phyloP scores from a whole-genome alignment of 2,329 filamentous ascomycete genomes.

The Beauveria medogensis region DNA sequence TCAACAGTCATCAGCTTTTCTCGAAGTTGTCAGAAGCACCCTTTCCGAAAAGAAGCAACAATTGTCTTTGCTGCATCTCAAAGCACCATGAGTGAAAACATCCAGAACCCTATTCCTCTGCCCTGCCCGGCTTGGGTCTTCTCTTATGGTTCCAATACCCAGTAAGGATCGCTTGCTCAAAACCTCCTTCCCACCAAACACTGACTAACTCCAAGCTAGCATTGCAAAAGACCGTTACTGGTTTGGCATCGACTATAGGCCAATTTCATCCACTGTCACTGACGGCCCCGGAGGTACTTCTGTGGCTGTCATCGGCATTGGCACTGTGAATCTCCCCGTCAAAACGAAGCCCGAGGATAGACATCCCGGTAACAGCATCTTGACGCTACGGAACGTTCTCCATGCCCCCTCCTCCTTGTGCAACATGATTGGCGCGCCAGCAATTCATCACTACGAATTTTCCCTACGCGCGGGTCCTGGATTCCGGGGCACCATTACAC shows the following conservation, averaged over 20 bases:
- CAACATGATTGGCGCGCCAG: constrained; percentile 6
- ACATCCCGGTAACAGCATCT: neutral
- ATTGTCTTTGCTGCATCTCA: too few species aligned
- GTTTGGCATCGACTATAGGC: neutral
- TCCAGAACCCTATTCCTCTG: neutral
- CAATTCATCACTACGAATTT: too few species aligned
- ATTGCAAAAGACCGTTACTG: neutral
- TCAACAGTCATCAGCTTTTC: too few species aligned
- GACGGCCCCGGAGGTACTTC: too few species aligned
- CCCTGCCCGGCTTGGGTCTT: neutral
- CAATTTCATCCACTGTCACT: neutral
- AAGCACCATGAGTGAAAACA: too few species aligned
- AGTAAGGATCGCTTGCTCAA: neutral
- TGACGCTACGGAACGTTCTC: constrained; percentile 7
- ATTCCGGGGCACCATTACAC: neutral
- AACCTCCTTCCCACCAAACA: too few species aligned
- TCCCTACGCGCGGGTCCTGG: too few species aligned
- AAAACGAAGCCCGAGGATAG: neutral
- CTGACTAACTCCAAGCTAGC: neutral
- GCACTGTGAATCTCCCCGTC: neutral
- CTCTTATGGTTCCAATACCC: neutral
- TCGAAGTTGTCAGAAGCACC: too few species aligned
- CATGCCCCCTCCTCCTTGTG: constrained; percentile 1
- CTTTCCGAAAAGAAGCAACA: too few species aligned
- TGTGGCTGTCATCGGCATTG: neutral